A percentile compares a stretch with the other conserved stretches of the same genome.
phyloP scores from a whole-genome alignment of 331 rosid genomes.

The Ulmus americana region DNA sequence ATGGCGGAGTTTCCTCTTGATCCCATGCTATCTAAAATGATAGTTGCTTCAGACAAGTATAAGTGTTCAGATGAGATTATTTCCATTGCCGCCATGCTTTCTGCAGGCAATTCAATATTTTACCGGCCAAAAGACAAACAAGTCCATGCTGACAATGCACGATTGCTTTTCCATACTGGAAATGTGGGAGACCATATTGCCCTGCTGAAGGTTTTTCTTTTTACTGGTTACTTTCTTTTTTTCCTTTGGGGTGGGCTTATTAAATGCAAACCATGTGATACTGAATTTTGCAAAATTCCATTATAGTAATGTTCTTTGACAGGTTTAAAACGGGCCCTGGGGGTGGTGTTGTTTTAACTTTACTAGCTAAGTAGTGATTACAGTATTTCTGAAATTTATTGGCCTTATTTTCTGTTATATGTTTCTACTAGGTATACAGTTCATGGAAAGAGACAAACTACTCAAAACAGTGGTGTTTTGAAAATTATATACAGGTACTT shows the following conservation, averaged over 20 bases:
- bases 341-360: not conserved
- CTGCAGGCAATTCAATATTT: conserved; percentile 83
- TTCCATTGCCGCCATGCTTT: conserved; percentile 88
- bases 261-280: conserved; percentile 10
- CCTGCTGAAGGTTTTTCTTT: conserved; percentile 58
- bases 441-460: conserved; percentile 96
- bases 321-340: not conserved
- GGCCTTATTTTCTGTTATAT: conserved; percentile 8
- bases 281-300: conserved; percentile 5
- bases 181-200: conserved; percentile 95
- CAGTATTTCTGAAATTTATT: conserved; percentile 15
- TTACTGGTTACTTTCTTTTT: not conserved
- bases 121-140: conserved; percentile 97
- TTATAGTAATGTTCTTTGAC: not conserved
- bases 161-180: conserved; percentile 83
- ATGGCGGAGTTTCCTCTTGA: conserved; percentile 98
- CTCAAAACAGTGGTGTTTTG: conserved; percentile 96
- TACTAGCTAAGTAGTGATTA: conserved; percentile 3
- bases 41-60: conserved; percentile 85
- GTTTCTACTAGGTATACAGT: conserved; percentile 51
- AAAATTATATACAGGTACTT: conserved; percentile 83
- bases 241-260: not conserved
- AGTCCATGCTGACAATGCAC: conserved; percentile 94
- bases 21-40: conserved; percentile 89
- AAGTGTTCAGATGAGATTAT: conserved; percentile 83